Evolutionary conservation across 345 rosid species (phyloP).

Genomic region (Eucalyptus rudis): DNA sequence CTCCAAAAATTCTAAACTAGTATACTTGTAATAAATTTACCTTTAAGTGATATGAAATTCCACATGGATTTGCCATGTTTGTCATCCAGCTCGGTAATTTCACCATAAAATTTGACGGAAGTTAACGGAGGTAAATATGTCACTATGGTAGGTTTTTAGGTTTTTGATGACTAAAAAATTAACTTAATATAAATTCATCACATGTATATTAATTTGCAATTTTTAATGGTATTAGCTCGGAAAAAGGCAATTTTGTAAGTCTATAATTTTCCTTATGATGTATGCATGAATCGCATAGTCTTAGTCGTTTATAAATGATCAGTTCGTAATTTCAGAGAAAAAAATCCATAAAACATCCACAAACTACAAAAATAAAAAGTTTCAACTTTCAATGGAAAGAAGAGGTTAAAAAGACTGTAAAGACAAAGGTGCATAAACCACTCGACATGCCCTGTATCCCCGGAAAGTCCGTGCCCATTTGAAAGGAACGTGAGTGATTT

Average conservation of each 20-base stretch:
- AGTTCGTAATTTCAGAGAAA: background rate
- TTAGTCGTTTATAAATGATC: background rate
- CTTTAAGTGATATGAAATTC: too few relatives aligned
- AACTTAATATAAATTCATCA: too few relatives aligned
- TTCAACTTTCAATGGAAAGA: background rate
- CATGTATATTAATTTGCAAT: too few relatives aligned
- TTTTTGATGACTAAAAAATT: too few relatives aligned
- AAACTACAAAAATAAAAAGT: background rate
- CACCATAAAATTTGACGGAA: too few relatives aligned
- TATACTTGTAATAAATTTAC: too few relatives aligned
- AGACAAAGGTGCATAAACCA: background rate
- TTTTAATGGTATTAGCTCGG: too few relatives aligned
- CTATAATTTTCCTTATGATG: background rate
- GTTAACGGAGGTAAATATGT: too few relatives aligned
- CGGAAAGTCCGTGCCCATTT: background rate
- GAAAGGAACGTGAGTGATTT: background rate
- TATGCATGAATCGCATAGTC: background rate
- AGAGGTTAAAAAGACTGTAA: background rate
- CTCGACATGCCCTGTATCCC: background rate
- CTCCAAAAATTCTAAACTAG: too few relatives aligned
- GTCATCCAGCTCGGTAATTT: too few relatives aligned
- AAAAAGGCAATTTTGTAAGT: background rate
- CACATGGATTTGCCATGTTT: too few relatives aligned
- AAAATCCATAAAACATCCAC: background rate
- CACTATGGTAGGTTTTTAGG: too few relatives aligned